Evolutionary conservation across 169 alveolate genomes (phyloP).

Genomic region (Hepatocystis sp.): DNA sequence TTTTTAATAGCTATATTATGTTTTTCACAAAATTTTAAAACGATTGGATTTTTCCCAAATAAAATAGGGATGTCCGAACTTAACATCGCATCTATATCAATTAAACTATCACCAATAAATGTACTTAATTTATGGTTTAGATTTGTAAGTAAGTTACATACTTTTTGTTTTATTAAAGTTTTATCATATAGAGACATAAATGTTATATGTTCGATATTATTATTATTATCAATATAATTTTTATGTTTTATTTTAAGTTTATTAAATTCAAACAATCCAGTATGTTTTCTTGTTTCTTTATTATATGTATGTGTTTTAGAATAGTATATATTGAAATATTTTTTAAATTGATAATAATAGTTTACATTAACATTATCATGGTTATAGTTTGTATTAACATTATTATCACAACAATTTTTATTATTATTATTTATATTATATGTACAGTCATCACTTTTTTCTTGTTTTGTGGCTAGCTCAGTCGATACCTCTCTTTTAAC

Average conservation of each 20-base stretch:
- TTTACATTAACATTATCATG: background rate
- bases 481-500: no score
- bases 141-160: conserved; percentile 4
- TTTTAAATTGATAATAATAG: conserved; percentile 18
- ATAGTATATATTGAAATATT: conserved; percentile 48
- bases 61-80: conserved; percentile 45
- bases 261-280: conserved; percentile 20
- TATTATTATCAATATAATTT: background rate
- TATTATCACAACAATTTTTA: background rate
- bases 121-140: conserved; percentile 26
- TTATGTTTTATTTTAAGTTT: conserved; percentile 33
- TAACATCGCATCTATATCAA: conserved; percentile 46
- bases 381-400: no score
- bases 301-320: conserved; percentile 40
- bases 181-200: conserved; percentile 41
- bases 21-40: conserved; percentile 32
- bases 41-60: conserved; percentile 9
- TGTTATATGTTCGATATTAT: conserved; percentile 4
- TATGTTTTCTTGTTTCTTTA: conserved; percentile 19
- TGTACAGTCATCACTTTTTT: background rate
- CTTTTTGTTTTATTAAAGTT: conserved; percentile 16
- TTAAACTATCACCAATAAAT: conserved; percentile 70
- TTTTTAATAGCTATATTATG: conserved; percentile 59
- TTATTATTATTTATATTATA: no score
- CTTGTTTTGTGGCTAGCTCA: background rate